Conservation (phyloP, 805 yeast genomes). For the Kluyveromyces nonfermentans region DNA sequence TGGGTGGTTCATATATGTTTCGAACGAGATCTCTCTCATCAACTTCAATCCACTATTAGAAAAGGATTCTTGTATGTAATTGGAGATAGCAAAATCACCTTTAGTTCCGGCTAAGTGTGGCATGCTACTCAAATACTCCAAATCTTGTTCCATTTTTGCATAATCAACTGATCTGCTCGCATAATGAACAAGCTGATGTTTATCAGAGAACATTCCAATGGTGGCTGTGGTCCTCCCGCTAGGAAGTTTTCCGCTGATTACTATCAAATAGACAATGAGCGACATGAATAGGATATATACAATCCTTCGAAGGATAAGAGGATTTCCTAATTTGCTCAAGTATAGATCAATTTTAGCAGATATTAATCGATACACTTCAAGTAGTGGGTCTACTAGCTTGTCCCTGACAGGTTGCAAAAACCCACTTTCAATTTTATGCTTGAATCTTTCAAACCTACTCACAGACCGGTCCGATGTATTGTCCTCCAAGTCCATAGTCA, state of each 20-base stretch:
- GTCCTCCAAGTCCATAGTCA: conserved; percentile 37
- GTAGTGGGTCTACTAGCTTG: conserved; percentile 40
- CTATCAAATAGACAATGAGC: conserved; percentile 44
- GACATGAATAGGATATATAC: conserved; percentile 61
- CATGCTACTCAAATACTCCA: conserved; percentile 67
- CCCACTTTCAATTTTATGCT: conserved; percentile 20
- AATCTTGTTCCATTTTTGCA: conserved; percentile 49
- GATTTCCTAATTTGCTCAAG: conserved; percentile 69
- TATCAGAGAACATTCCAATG: conserved; percentile 57
- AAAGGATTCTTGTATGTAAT: conserved; percentile 53
- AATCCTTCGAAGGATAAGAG: conserved; percentile 69
- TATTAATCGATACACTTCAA: conserved; percentile 27
- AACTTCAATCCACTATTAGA: conserved; percentile 44
- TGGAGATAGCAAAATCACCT: conserved; percentile 69
- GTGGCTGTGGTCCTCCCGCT: conserved; percentile 30
- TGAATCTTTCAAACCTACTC: conserved; percentile 12
- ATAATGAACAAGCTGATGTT: conserved; percentile 39
- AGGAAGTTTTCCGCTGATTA: conserved; percentile 49
- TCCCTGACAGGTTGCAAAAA: conserved; percentile 33
- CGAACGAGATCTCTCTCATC: conserved; percentile 35
- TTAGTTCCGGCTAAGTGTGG: conserved; percentile 85
- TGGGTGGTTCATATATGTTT: conserved; percentile 61
- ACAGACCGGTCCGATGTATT: conserved; percentile 7
- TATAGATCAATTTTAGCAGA: conserved; percentile 43
- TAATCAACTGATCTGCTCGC: conserved; percentile 45